Evolutionary conservation across 139 green algal species (phyloP), one percentile per base, ranked within the genome.

Genomic region (Desmodesmus armatus): DNA sequence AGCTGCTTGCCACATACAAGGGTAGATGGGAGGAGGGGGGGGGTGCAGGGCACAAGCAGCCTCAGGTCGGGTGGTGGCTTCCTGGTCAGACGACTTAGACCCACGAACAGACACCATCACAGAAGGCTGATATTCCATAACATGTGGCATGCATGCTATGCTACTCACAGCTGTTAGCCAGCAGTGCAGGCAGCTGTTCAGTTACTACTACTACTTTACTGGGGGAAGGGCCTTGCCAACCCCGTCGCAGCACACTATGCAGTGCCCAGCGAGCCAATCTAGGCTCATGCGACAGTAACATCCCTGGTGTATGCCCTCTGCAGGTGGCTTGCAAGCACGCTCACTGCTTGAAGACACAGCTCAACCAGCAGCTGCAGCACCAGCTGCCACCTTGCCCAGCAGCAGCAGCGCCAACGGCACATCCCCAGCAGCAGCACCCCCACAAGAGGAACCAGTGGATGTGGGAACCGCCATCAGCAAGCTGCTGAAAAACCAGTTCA

Each of bases 401-500:
- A 74, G 37, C 66, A 74, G 66, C 66, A 74, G 33, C 37, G 29
- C 3, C 66, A 49, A 9, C 66, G 44, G 66, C 66, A 74, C 21
- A 51, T 25, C 51, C 21, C 66, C 43, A 27, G 43, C 29, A 21
- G 11, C 72, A 41, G 23, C 72, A 44, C n/a, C 31, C 3, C 9
- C n/a, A 43, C 11, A 43, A 5, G 11, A 3, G n/a, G 11, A 11
- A 63, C 29, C 33, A 29, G 29, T 39, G 23, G 5, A 44, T 11
- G 63, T 31, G 9, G 13, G 40, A 1, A 72, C 40, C 43, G 63
- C 40, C 3, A 72, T 33, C 0, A 35, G 6, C 1, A 79, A 40
- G 23, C 2, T 79, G 13, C 13, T 79, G 0, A 43, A 7, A 31
- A 79, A 63, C n/a, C 72, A 79, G 72, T 63, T 79, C 29, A 72